phyloP scores from a whole-genome alignment of 1,139 yeast genomes.

The Casaregolazyma lundiana region DNA sequence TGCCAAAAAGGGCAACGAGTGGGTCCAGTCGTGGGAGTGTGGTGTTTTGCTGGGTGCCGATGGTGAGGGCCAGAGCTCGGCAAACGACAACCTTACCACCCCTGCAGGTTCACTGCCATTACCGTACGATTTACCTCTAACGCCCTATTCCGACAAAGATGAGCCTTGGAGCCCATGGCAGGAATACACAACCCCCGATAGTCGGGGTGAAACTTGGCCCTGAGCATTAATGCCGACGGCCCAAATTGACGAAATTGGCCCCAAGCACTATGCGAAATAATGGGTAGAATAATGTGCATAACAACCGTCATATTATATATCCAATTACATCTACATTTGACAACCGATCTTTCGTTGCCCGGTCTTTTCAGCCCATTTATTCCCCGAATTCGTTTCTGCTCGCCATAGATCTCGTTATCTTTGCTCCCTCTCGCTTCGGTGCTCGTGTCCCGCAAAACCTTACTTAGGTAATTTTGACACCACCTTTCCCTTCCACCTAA shows the following conservation, averaged over 20 bases:
- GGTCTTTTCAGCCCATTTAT: too few relatives aligned
- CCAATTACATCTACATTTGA: neutral
- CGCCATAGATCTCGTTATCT: neutral
- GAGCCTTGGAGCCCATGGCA: slow-evolving; percentile 25
- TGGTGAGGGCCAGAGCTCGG: too few relatives aligned
- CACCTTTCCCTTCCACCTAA: neutral
- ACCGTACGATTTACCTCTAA: slow-evolving; percentile 30
- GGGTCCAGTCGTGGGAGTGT: slow-evolving; percentile 33
- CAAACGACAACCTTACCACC: neutral
- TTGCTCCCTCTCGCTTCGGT: neutral
- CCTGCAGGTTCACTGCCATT: slow-evolving; percentile 16
- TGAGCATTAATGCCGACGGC: neutral
- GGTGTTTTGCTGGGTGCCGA: slow-evolving; percentile 30
- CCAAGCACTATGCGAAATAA: neutral
- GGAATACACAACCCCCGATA: slow-evolving; percentile 21
- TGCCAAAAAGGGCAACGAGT: slow-evolving; percentile 18
- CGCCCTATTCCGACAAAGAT: slow-evolving; percentile 20
- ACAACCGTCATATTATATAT: neutral
- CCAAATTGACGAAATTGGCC: neutral
- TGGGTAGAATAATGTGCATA: neutral
- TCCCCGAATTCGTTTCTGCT: too few relatives aligned
- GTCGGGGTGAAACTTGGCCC: slow-evolving; percentile 25
- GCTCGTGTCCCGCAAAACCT: too few relatives aligned
- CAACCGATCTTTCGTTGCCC: too few relatives aligned
- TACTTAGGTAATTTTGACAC: too few relatives aligned